phyloP scores from a whole-genome alignment of 2,329 filamentous ascomycete species.

The Fusarium caatingaense region DNA sequence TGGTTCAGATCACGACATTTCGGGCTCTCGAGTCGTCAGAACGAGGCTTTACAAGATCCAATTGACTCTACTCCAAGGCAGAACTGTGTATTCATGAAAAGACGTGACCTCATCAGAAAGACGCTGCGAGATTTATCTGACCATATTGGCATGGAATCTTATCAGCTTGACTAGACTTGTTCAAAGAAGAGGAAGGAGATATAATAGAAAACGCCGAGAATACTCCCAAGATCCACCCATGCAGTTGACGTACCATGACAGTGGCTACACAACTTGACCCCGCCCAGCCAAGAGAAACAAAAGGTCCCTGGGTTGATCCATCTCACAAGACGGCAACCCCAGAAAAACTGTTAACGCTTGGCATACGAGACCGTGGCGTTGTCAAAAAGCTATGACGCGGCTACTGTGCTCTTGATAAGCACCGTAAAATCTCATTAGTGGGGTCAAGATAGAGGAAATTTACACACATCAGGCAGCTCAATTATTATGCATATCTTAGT shows the following conservation, averaged over 20 bases:
- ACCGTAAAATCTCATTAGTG: neutral
- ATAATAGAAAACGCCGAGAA: neutral
- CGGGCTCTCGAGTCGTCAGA: neutral
- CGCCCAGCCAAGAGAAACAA: conserved; percentile 24
- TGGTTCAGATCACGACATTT: neutral
- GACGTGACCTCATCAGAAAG: neutral
- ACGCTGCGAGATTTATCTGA: neutral
- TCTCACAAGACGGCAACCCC: neutral
- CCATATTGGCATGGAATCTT: neutral
- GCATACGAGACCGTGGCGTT: neutral
- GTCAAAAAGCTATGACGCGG: neutral
- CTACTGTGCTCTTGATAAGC: neutral
- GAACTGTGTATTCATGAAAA: neutral
- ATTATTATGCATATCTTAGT: conserved; percentile 35
- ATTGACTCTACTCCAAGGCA: neutral
- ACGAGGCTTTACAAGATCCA: rapidly evolving
- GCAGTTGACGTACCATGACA: neutral
- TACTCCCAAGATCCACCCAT: neutral
- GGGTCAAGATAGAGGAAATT: conserved; percentile 4
- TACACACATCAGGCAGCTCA: conserved; percentile 37
- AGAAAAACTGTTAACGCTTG: neutral
- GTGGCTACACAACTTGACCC: neutral
- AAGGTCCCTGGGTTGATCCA: conserved; percentile 7
- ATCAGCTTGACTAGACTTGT: neutral
- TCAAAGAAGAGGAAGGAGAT: neutral